Percentiles rank a stretch among this genome's conserved stretches.
Conservation (phyloP, 441 rosid species). For the Corymbia citriodora region DNA sequence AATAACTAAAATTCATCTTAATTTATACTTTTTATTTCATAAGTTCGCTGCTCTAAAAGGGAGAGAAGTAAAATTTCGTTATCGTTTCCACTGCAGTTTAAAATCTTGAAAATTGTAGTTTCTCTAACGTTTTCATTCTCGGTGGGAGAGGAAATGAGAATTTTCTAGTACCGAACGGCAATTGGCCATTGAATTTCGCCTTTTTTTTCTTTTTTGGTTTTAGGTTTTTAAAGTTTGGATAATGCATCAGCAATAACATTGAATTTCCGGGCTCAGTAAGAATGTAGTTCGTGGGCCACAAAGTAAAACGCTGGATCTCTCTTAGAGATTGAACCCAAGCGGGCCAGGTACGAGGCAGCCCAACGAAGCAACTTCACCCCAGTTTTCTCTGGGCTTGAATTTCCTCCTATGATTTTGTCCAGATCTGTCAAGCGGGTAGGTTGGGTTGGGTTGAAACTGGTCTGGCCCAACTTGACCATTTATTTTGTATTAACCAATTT, state of each 20-base stretch:
- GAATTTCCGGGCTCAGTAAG: neutral
- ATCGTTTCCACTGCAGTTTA: neutral
- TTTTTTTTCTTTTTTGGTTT: neutral
- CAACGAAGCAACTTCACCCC: neutral
- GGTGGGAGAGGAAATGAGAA: neutral
- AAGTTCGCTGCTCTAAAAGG: accelerated
- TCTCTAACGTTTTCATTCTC: neutral
- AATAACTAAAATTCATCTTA: no score
- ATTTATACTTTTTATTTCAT: neutral
- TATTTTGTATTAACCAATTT: no score
- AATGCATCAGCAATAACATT: neutral
- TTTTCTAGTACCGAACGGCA: neutral
- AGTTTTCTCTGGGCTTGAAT: neutral
- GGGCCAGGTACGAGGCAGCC: neutral
- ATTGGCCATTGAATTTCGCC: neutral
- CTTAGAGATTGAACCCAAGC: neutral
- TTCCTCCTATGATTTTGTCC: neutral
- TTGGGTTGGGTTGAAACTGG: no score
- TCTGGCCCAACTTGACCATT: no score
- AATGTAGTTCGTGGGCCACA: neutral
- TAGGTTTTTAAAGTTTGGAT: neutral
- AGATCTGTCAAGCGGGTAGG: no score
- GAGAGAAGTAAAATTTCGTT: neutral
- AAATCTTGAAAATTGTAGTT: neutral
- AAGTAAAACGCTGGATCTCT: neutral